phyloP scores from a whole-genome alignment of 2,329 filamentous ascomycete genomes.

The Ceratocystis diversiconidia region DNA sequence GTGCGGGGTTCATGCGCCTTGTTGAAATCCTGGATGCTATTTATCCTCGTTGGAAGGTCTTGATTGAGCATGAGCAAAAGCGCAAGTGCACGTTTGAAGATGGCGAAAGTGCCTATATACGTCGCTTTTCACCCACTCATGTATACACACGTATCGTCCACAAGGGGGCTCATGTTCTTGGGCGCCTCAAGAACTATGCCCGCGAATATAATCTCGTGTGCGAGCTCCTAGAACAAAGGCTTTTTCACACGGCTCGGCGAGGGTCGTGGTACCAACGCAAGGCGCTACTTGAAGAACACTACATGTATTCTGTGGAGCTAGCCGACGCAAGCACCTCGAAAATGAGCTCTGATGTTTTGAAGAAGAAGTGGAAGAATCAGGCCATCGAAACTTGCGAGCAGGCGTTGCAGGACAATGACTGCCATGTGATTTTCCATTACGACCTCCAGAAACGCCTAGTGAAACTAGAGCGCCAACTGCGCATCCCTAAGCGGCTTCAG shows the following conservation, averaged over 20 bases:
- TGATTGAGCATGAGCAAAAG: conserved; percentile 67
- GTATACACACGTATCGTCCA: conserved; percentile 88
- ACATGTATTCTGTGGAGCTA: conserved; percentile 51
- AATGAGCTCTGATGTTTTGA: conserved; percentile 26
- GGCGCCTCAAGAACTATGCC: conserved; percentile 65
- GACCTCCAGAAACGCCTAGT: conserved; percentile 87
- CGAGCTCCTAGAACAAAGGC: conserved; percentile 62
- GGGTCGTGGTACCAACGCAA: conserved; percentile 95
- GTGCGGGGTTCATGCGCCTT: conserved; percentile 52
- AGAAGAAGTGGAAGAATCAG: conserved; percentile 67
- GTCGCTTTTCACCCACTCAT: conserved; percentile 81
- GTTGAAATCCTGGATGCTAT: conserved; percentile 59
- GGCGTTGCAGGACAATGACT: conserved; percentile 74
- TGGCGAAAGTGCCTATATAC: conserved; percentile 76
- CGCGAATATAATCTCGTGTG: conserved; percentile 60
- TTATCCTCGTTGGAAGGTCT: conserved; percentile 63
- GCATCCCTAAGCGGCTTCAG: conserved; percentile 69
- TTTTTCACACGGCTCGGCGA: conserved; percentile 74
- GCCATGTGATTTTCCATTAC: conserved; percentile 85
- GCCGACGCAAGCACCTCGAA: conserved; percentile 34
- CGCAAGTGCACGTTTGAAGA: conserved; percentile 64
- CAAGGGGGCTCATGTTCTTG: conserved; percentile 67
- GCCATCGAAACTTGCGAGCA: conserved; percentile 71
- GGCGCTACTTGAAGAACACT: conserved; percentile 86
- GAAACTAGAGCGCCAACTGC: conserved; percentile 76